These are phyloP conservation scores for Solanum habrochaites DNA, from an alignment of 257 asterid species.

Conservation along the genomic window DNA sequence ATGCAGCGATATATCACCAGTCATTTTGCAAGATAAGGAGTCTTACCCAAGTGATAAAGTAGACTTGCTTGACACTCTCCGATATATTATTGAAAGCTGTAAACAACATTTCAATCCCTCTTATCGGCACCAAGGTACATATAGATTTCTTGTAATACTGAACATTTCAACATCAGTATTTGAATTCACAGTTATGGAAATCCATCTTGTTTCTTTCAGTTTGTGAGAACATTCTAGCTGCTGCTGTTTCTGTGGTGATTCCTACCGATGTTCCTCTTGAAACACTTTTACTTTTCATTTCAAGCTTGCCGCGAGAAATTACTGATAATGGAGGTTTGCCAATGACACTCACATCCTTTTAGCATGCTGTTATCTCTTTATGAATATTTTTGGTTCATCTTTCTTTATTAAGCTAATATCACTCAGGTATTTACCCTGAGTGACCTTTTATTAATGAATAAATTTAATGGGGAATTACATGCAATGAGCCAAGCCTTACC, in stretches of 20 bases:
- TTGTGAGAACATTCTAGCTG: conserved; percentile 55
- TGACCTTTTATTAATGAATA: background rate
- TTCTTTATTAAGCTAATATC: background rate
- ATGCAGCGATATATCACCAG: conserved; percentile 11
- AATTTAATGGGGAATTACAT: background rate
- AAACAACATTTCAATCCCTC: conserved; percentile 81
- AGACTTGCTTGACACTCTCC: conserved; percentile 56
- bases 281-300: conserved; percentile 60
- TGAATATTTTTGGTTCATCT: background rate
- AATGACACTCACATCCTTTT: background rate
- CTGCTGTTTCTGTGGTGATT: conserved; percentile 59
- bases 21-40: conserved; percentile 18
- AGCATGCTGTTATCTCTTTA: background rate
- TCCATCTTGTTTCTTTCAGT: conserved; percentile 40
- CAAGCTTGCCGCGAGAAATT: conserved; percentile 74
- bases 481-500: background rate
- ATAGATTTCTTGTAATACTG: conserved; percentile 4
- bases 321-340: conserved; percentile 77
- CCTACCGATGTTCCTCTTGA: conserved; percentile 58
- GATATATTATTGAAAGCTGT: conserved; percentile 66
- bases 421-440: background rate
- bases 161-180: background rate
- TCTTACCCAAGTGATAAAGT: conserved; percentile 26
- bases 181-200: background rate
- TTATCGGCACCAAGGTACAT: conserved; percentile 70